Conservation (phyloP, 129 eudicot species). For the Tagetes erecta region DNA sequence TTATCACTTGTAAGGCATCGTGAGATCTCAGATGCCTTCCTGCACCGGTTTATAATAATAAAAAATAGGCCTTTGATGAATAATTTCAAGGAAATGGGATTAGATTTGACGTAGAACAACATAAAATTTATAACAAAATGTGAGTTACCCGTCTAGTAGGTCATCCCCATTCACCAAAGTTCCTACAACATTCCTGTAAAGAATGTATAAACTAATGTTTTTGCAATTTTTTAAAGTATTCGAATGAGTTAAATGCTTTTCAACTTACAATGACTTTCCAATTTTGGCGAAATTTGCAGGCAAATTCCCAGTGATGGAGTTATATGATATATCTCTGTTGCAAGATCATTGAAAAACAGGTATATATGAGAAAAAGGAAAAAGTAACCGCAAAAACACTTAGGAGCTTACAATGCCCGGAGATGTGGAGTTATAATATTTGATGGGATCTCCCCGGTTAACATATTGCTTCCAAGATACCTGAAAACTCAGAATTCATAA, state of each 20-base stretch:
- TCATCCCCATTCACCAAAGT: slow-evolving; percentile 53
- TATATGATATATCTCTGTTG: slow-evolving; percentile 68
- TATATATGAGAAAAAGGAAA: neutral
- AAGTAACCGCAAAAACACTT: neutral
- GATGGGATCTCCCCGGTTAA: slow-evolving; percentile 57
- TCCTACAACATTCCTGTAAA: slow-evolving; percentile 60
- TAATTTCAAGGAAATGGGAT: slow-evolving; percentile 10
- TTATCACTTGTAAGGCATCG: slow-evolving; percentile 45
- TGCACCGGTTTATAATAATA: slow-evolving; percentile 22
- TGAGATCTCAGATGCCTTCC: slow-evolving; percentile 53
- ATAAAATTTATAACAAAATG: neutral
- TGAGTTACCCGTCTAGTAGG: slow-evolving; percentile 44
- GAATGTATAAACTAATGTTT: neutral
- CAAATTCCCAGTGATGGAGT: slow-evolving; percentile 62
- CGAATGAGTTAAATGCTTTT: neutral
- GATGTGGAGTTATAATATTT: slow-evolving; percentile 50
- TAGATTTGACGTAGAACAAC: slow-evolving; percentile 2
- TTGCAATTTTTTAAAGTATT: neutral
- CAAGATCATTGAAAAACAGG: slow-evolving; percentile 2
- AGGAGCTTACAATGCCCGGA: slow-evolving; percentile 53
- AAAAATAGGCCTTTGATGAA: neutral
- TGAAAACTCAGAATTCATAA: slow-evolving; percentile 32
- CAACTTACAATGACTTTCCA: slow-evolving; percentile 49
- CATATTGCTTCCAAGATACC: slow-evolving; percentile 76
- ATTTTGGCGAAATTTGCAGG: slow-evolving; percentile 43